phyloP scores from a whole-genome alignment of 768 basidiomycete genomes.

The Baorangia bicolor region DNA sequence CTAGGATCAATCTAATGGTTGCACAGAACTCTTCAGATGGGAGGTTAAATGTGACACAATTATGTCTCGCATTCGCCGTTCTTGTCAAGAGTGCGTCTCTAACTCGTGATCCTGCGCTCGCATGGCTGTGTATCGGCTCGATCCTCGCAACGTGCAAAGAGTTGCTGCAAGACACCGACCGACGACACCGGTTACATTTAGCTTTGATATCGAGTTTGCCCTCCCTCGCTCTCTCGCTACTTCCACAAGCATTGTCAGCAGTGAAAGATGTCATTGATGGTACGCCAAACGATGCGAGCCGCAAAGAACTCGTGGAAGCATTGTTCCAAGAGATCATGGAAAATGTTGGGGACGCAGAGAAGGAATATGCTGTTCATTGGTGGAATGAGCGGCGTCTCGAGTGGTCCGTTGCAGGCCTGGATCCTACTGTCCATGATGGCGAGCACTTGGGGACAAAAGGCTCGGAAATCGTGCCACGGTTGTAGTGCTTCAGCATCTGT shows the following conservation, averaged over 20 bases:
- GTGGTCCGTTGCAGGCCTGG: slow-evolving; percentile 16
- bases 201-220: slow-evolving; percentile 65
- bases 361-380: slow-evolving; percentile 66
- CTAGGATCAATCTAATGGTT: neutral
- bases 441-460: neutral
- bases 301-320: slow-evolving; percentile 51
- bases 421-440: neutral
- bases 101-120: slow-evolving; percentile 46
- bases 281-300: slow-evolving; percentile 30
- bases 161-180: slow-evolving; percentile 17
- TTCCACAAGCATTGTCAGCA: slow-evolving; percentile 54
- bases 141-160: slow-evolving; percentile 49
- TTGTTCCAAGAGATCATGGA: slow-evolving; percentile 64
- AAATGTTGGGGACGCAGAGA: slow-evolving; percentile 66
- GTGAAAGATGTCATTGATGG: slow-evolving; percentile 36
- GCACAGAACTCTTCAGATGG: slow-evolving; percentile 62
- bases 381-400: slow-evolving; percentile 53
- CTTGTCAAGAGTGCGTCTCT: slow-evolving; percentile 59
- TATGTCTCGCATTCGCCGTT: slow-evolving; percentile 73
- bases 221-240: slow-evolving; percentile 55
- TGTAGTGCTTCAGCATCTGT: slow-evolving; percentile 1
- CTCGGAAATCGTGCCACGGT: neutral
- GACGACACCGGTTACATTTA: slow-evolving; percentile 57
- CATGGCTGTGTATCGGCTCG: slow-evolving; percentile 65
- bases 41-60: slow-evolving; percentile 59